phyloP scores from a whole-genome alignment of 106 monocot genomes.

The Dioscorea alata region DNA sequence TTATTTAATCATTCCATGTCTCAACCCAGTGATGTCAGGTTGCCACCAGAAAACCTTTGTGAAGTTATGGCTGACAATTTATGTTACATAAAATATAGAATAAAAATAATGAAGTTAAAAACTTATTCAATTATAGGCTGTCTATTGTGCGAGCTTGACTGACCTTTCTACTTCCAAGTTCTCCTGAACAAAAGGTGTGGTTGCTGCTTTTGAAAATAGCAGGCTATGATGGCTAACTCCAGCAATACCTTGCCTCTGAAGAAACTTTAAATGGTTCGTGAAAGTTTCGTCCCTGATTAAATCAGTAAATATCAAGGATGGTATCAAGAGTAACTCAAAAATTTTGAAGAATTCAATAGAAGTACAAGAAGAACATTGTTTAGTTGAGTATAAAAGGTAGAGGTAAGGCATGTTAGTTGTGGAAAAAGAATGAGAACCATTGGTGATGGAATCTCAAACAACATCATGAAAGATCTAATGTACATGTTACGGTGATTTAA shows the following conservation, averaged over 20 bases:
- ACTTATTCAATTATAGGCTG: too few relatives aligned
- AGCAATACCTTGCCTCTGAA: conserved; percentile 72
- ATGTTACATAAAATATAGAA: too few relatives aligned
- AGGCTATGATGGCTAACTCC: conserved; percentile 93
- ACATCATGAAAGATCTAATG: not conserved
- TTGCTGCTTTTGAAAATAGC: conserved; percentile 74
- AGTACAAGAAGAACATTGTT: too few relatives aligned
- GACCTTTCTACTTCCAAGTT: conserved; percentile 42
- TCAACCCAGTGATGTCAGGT: too few relatives aligned
- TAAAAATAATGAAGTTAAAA: too few relatives aligned
- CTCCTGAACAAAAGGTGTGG: conserved; percentile 32
- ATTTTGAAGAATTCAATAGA: too few relatives aligned
- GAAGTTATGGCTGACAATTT: too few relatives aligned
- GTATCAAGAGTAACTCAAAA: too few relatives aligned
- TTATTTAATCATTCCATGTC: too few relatives aligned
- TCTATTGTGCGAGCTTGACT: not conserved
- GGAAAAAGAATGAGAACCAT: not conserved
- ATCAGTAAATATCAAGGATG: not conserved
- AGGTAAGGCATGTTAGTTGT: too few relatives aligned
- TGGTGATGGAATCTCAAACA: not conserved
- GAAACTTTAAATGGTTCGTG: conserved; percentile 60
- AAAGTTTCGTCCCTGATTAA: conserved; percentile 57
- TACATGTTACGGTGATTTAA: not conserved
- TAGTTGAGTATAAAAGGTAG: too few relatives aligned
- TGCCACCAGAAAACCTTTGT: too few relatives aligned